Evolutionary conservation across 148 eudicot genomes (phyloP).

Genomic region (Arctostaphylos glauca): DNA sequence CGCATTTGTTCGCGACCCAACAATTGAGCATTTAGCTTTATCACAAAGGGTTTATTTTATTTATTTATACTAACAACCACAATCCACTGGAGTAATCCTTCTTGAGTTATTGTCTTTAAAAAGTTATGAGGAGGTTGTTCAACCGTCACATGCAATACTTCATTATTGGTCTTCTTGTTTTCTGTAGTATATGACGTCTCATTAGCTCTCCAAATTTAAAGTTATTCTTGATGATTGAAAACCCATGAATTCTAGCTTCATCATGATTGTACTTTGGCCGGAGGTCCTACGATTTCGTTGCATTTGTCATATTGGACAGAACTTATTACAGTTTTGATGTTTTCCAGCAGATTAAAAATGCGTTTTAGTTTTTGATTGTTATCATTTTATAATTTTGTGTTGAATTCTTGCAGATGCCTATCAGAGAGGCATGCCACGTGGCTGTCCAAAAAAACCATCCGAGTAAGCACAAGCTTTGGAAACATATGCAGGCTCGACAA

Average conservation of each 20-base stretch:
- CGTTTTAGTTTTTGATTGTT: not conserved
- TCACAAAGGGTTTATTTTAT: not conserved
- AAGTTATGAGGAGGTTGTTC: not conserved
- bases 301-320: not conserved
- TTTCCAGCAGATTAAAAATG: not conserved
- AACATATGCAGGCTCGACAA: slow-evolving; percentile 92
- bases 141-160: not conserved
- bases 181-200: not conserved
- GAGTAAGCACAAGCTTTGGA: slow-evolving; percentile 84
- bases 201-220: not conserved
- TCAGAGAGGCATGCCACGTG: slow-evolving; percentile 95
- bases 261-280: not conserved
- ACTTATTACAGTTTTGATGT: not conserved
- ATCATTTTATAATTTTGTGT: slow-evolving; percentile 7
- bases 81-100: not conserved
- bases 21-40: not conserved
- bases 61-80: not conserved
- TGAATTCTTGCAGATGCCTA: slow-evolving; percentile 74
- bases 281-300: not conserved
- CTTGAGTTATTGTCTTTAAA: not conserved
- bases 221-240: not conserved
- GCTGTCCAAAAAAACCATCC: slow-evolving; percentile 88
- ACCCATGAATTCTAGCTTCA: not conserved
- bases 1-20: not conserved
- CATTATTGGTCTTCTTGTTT: not conserved